Evolutionary conservation across 306 rosid species (phyloP), one percentile per base, ranked within the genome.

Genomic region (Glycine latifolia): DNA sequence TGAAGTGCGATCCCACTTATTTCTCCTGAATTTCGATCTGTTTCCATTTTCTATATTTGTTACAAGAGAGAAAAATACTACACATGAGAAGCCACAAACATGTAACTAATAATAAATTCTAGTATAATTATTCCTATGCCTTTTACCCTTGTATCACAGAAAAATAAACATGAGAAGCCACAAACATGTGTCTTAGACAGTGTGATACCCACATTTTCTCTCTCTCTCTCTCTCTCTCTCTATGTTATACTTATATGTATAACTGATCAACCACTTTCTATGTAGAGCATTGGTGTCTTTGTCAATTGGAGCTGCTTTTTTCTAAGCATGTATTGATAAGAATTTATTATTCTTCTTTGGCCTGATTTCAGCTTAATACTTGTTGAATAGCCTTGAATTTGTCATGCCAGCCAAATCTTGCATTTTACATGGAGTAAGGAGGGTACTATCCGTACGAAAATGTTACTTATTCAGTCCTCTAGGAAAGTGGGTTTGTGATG

Each of bases 1-100:
- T 81, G 44, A 63, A 88, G 94, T 85, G 90, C 80, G 73, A 88
- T 76, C 86, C 87, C 85, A 81, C 91, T 87, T 52, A 75, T 67
- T 81, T 75, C 68, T 72, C 41, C 37, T 39, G 2, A 15, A 39
- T 56, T 56, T 56, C 3, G 1, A 41, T 56, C 5, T 11, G 6
- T 39, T 73, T 6, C 17, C 0, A 15, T 13, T 52, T 9, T 35
- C 15, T 43, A 60, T 59, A 8, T 26, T 14, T 49, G 52, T 31
- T 47, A 14, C 46, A 47, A 74, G 48, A 74, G 79, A 41, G 7
- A 56, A 15, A 41, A 0, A 31, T 15, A 14, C 8, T 37, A 37
- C 41, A 37, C 41, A 37, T 3, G 41, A 37, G 31, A 26, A 26
- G 2, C 31, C 31, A 26, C 31, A 26, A 26, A 26, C 31, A 26